Percentiles rank a stretch among this genome's conserved stretches.
phyloP scores from a whole-genome alignment of 306 rosid genomes.

The Cajanus cajan region DNA sequence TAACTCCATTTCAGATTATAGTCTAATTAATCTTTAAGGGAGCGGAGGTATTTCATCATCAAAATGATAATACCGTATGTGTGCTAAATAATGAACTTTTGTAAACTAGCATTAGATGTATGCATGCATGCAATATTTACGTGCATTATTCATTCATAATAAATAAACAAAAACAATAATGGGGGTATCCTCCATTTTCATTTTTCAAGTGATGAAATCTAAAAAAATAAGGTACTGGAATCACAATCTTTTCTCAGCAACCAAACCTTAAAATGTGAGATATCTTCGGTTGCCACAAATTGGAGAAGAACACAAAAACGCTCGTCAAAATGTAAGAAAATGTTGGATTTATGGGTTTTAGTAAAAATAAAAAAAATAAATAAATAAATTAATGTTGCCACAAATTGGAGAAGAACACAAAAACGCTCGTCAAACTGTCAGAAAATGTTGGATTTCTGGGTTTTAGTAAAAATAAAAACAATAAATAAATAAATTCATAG shows the following conservation, averaged over 20 bases:
- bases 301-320: neutral
- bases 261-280: neutral
- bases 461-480: neutral
- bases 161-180: neutral
- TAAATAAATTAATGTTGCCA: neutral
- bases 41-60: neutral
- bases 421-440: neutral
- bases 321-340: neutral
- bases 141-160: neutral
- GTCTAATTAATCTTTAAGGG: neutral
- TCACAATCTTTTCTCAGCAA: neutral
- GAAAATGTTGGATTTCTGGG: neutral
- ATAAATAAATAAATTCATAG: neutral
- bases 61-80: neutral
- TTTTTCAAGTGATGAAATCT: constrained; percentile 1
- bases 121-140: neutral
- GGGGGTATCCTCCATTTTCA: neutral
- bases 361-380: neutral
- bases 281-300: neutral
- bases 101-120: neutral
- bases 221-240: neutral
- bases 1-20: neutral
- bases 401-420: too few species aligned
- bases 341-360: neutral
- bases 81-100: neutral